These are phyloP conservation scores for Dothidotthia symphoricarpi DNA, from an alignment of 2,329 filamentous ascomycete species.

Conservation along the genomic window DNA sequence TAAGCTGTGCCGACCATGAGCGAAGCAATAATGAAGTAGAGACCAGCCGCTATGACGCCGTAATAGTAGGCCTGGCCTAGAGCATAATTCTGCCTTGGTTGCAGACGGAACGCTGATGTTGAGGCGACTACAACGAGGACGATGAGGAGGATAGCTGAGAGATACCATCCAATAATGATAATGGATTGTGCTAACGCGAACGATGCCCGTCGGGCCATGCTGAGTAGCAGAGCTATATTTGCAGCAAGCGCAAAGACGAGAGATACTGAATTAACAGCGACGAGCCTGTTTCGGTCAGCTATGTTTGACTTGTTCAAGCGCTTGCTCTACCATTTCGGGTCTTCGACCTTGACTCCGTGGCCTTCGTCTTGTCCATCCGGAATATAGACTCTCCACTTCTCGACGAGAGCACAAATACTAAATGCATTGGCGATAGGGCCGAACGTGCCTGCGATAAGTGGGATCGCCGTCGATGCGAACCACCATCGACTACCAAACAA, in stretches of 20 bases:
- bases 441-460: conserved; percentile 56
- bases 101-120: conserved; percentile 45
- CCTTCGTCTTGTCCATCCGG: conserved; percentile 47
- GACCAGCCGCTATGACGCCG: conserved; percentile 55
- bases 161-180: conserved; percentile 59
- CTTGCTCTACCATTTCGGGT: conserved; percentile 48
- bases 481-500: conserved; percentile 53
- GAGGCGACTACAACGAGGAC: conserved; percentile 51
- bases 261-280: conserved; percentile 57
- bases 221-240: conserved; percentile 57
- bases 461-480: conserved; percentile 60
- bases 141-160: conserved; percentile 56
- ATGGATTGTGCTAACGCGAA: conserved; percentile 60
- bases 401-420: conserved; percentile 55
- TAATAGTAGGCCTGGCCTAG: conserved; percentile 61
- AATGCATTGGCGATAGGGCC: conserved; percentile 57
- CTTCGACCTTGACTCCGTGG: conserved; percentile 48
- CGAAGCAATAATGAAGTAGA: conserved; percentile 57
- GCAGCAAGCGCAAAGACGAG: conserved; percentile 54
- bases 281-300: conserved; percentile 31
- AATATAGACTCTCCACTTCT: conserved; percentile 56
- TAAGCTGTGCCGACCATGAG: conserved; percentile 57
- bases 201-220: conserved; percentile 57
- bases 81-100: conserved; percentile 45
- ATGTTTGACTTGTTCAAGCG: too few relatives aligned